A percentile compares a stretch with the other conserved stretches of the same genome.
These are phyloP conservation scores for Hericium rajendrae DNA, from an alignment of 768 basidiomycete genomes.

Conservation along the genomic window DNA sequence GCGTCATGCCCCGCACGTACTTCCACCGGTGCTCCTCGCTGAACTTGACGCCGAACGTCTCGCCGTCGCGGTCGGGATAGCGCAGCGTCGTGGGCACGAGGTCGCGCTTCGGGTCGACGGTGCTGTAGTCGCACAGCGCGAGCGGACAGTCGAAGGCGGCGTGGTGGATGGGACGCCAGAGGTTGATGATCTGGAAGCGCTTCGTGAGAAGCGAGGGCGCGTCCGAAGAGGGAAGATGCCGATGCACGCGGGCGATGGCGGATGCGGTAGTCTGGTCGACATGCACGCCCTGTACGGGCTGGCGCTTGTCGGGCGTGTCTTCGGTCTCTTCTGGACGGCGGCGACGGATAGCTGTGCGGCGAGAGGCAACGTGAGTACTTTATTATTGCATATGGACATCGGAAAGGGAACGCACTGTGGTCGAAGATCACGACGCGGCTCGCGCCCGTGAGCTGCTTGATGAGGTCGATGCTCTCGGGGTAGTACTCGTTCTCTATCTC, in stretches of 20 bases:
- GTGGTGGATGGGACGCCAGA: slow-evolving; percentile 43
- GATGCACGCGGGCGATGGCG: slow-evolving; percentile 31
- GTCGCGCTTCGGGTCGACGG: slow-evolving; percentile 29
- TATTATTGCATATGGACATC: background rate
- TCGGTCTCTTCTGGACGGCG: slow-evolving; percentile 27
- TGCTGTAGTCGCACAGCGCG: slow-evolving; percentile 37
- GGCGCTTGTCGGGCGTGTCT: slow-evolving; percentile 31
- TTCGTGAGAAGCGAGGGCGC: slow-evolving; percentile 27
- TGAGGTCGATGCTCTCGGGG: slow-evolving; percentile 45
- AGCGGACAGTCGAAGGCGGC: slow-evolving; percentile 40
- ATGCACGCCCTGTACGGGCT: slow-evolving; percentile 33
- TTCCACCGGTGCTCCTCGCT: slow-evolving; percentile 35
- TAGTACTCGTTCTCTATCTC: slow-evolving; percentile 51
- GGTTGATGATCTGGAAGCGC: slow-evolving; percentile 44
- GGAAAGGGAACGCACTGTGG: slow-evolving; percentile 37
- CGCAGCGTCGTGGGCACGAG: slow-evolving; percentile 27
- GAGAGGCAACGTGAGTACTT: background rate
- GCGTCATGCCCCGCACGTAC: slow-evolving; percentile 33
- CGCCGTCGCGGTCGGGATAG: slow-evolving; percentile 35
- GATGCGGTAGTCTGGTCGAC: slow-evolving; percentile 36
- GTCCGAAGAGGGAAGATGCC: slow-evolving; percentile 33
- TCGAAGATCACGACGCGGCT: slow-evolving; percentile 54
- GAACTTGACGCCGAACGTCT: slow-evolving; percentile 31
- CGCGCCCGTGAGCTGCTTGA: slow-evolving; percentile 54
- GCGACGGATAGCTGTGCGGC: slow-evolving; percentile 31